Evolutionary conservation across 176 grass and related monocot species (phyloP), one percentile per base, ranked within the genome.

Genomic region (Thinopyrum elongatum): DNA sequence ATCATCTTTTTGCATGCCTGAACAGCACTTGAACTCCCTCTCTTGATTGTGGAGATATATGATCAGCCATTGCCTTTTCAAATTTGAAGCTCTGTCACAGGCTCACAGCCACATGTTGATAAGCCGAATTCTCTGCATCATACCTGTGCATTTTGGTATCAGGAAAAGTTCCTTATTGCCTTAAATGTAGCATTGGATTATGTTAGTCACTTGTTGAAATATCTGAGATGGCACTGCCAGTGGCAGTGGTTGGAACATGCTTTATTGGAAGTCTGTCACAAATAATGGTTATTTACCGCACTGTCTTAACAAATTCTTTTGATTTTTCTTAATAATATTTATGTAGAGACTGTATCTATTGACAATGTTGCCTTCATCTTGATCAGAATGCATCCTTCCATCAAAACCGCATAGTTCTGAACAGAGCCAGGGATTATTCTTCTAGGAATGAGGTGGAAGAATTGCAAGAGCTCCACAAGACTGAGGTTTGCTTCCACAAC

Each of bases 361-460:
- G 76, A 90, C 87, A 79, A 51, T 81, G 17, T 29, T 82, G 30
- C 36, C 44, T 84, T 36, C 67, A 66, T 74, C 12, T 73, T 86
- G 22, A 71, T 90, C 82, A 99, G 97, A 99, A 99, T 68, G 65
- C 86, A 34, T 86, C 84, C 35, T 94, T 87, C 84, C 80, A 64
- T 79, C 90, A 99, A 90, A 94, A 94, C 44, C 90, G 94, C 13
- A 23, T 70, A 16, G 66, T 92, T 51, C 85, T 98, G 78, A 83
- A 34, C 82, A 93, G 86, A 86, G 97, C 90, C 63, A 92, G 80
- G 88, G 92, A 90, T 41, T 86, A 88, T 57, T 89, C 97, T 82
- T 81, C 88, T 62, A 95, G 90, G 86, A 98, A 82, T 84, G 89
- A 94, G 86, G 2, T 96, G 70, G 22, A 85, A 84, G 74, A 86